Conservation (phyloP, 805 yeast species). For the Candida hungchunana region DNA sequence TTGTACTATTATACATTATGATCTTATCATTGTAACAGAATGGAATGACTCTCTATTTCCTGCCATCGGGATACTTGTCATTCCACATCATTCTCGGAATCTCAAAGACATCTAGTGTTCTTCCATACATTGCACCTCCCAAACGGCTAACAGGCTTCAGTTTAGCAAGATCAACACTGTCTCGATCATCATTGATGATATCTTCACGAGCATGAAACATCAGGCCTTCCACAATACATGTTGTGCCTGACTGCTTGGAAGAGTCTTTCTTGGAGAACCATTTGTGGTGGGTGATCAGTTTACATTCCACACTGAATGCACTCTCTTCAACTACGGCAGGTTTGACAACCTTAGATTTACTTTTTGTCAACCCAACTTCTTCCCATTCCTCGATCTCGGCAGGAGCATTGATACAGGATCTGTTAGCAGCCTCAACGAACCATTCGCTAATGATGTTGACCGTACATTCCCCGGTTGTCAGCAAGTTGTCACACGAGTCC, state of each 20-base stretch:
- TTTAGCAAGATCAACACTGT: slow-evolving; percentile 40
- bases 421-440: slow-evolving; percentile 63
- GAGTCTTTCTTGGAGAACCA: slow-evolving; percentile 38
- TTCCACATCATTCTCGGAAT: slow-evolving; percentile 9
- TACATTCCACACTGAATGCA: slow-evolving; percentile 56
- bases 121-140: slow-evolving; percentile 47
- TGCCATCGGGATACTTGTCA: neutral
- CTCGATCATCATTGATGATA: slow-evolving; percentile 37
- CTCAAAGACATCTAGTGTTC: slow-evolving; percentile 38
- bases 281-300: slow-evolving; percentile 39
- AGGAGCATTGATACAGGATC: slow-evolving; percentile 44
- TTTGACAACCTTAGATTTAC: slow-evolving; percentile 39
- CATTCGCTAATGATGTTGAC: slow-evolving; percentile 58
- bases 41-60: neutral
- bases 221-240: slow-evolving; percentile 50
- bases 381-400: slow-evolving; percentile 51
- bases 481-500: slow-evolving; percentile 46
- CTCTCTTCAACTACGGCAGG: slow-evolving; percentile 59
- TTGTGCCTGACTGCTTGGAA: slow-evolving; percentile 32
- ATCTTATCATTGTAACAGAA: no score
- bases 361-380: slow-evolving; percentile 48
- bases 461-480: slow-evolving; percentile 50
- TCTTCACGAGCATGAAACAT: slow-evolving; percentile 57
- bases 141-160: slow-evolving; percentile 52
- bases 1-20: no score